Percentiles rank a stretch among this genome's conserved stretches.
phyloP scores from a whole-genome alignment of 2,329 filamentous ascomycete genomes.

The Dryadomyces quercivorus region DNA sequence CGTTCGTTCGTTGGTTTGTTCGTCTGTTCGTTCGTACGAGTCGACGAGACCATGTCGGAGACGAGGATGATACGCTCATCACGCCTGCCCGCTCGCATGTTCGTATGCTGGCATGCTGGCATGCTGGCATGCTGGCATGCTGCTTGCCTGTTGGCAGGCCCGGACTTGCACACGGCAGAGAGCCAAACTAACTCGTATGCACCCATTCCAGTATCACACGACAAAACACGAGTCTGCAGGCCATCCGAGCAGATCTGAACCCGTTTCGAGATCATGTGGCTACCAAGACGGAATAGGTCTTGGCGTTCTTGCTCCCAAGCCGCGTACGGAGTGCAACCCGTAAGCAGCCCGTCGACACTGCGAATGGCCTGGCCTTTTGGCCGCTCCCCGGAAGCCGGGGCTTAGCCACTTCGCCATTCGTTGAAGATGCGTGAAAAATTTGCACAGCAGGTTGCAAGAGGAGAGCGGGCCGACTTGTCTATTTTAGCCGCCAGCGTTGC shows the following conservation, averaged over 20 bases:
- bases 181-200: background rate
- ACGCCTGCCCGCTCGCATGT: too few relatives aligned
- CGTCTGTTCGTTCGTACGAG: too few relatives aligned
- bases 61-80: too few relatives aligned
- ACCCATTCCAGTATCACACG: background rate
- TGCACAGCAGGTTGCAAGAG: background rate
- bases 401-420: too few relatives aligned
- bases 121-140: too few relatives aligned
- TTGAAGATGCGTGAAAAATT: background rate
- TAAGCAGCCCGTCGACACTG: too few relatives aligned
- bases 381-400: background rate
- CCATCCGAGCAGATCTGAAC: background rate
- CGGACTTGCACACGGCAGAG: background rate
- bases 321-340: background rate
- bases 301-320: background rate
- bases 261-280: background rate
- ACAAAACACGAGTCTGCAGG: background rate
- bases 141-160: too few relatives aligned
- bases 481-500: background rate
- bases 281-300: background rate
- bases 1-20: too few relatives aligned
- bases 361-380: too few relatives aligned
- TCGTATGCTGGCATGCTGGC: too few relatives aligned
- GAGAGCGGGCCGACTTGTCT: background rate
- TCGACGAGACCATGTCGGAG: too few relatives aligned